A percentile compares a stretch with the other conserved stretches of the same genome.
Conservation (phyloP, 306 rosid genomes). For the Cicer judaicum region DNA sequence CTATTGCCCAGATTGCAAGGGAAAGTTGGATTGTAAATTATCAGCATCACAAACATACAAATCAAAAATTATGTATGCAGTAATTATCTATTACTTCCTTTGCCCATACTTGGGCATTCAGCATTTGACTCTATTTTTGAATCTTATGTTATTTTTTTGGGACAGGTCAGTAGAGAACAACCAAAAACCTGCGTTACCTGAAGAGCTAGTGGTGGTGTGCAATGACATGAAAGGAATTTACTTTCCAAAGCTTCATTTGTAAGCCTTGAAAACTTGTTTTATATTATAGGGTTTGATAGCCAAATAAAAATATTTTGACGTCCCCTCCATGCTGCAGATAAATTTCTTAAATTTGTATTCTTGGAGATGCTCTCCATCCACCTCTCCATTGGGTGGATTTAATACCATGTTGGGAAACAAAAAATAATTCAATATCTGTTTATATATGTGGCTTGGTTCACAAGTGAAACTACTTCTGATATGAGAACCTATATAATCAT, state of each 20-base stretch:
- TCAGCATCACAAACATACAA: slow-evolving; percentile 50
- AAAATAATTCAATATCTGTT: neutral
- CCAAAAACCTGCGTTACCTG: slow-evolving; percentile 54
- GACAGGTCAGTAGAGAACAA: slow-evolving; percentile 56
- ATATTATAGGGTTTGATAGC: slow-evolving; percentile 25
- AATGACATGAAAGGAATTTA: slow-evolving; percentile 85
- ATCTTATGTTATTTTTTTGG: slow-evolving; percentile 42
- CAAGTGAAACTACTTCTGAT: slow-evolving; percentile 18
- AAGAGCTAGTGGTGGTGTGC: slow-evolving; percentile 77
- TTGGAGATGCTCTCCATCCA: neutral
- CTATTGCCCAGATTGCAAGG: slow-evolving; percentile 90
- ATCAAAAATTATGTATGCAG: slow-evolving; percentile 58
- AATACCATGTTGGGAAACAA: too few relatives aligned
- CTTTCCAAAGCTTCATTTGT: slow-evolving; percentile 74
- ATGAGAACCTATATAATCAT: slow-evolving; percentile 10
- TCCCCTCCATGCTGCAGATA: neutral
- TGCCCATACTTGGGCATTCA: slow-evolving; percentile 23
- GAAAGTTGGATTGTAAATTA: slow-evolving; percentile 49
- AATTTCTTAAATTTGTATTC: slow-evolving; percentile 5
- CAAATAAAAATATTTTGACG: slow-evolving; percentile 20
- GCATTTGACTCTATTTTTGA: slow-evolving; percentile 32
- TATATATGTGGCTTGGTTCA: slow-evolving; percentile 9
- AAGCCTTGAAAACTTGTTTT: slow-evolving; percentile 49
- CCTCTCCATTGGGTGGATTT: neutral
- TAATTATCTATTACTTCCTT: slow-evolving; percentile 25